Evolutionary conservation across 2,329 filamentous ascomycete genomes (phyloP), one percentile per base, ranked within the genome.

Genomic region (Sporothrix brunneoviolacea): DNA sequence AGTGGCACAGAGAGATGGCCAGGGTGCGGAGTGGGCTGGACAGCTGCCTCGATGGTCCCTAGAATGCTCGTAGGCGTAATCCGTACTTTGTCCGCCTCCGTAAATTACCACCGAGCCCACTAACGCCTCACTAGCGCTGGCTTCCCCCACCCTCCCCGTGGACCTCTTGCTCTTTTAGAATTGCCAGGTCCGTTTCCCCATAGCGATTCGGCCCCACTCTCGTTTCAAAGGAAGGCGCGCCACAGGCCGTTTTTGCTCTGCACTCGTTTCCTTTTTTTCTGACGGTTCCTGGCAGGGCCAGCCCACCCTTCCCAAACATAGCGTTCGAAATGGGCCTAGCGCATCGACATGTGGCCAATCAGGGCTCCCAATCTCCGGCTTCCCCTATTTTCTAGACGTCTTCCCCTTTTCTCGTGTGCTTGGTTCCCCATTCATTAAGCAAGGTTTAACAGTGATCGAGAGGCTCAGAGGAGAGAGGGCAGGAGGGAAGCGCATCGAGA

Each of bases 101-200:
- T 51, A 51, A 51, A 51, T 51, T 51, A 51, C 19, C 48, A 45
- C 27, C 19, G 27, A 45, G 40, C 19, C 36, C 42, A 41, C 43
- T 51, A 47, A 42, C 38, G 39, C 22, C 30, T 22, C 27, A 39
- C 39, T 48, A 52, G 39, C 50, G 38, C 18, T 40, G 19, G 28
- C 28, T 13, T 27, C n/a, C 18, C 36, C 39, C 37, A 21, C 45
- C 15, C 18, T 32, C 28, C 37, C 28, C 46, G n/a, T 41, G 19
- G 35, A 38, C 44, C 35, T 35, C 36, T 18, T 40, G 35, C 35
- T 24, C 35, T 47, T 40, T 33, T 48, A 18, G 52, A 54, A 51
- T 51, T 51, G 38, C 15, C 52, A 54, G 51, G 52, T 48, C 33
- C 28, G 43, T 48, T 51, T 54, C 52, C 47, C 52, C 52, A 54